Percentiles rank a stretch among this genome's conserved stretches.
Conservation (phyloP, 331 rosid species). For the Quercus tomentella region DNA sequence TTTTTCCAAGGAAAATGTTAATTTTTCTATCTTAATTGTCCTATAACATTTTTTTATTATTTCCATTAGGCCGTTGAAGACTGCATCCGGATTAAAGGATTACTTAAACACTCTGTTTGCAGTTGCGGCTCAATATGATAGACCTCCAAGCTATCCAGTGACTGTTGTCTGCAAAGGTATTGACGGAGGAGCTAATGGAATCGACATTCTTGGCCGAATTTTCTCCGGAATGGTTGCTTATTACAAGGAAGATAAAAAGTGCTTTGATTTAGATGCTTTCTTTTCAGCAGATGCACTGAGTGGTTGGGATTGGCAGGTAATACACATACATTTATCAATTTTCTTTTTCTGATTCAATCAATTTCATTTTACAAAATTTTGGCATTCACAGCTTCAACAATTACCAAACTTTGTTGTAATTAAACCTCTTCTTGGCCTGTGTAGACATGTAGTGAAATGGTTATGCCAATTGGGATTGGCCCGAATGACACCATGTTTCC, state of each 20-base stretch:
- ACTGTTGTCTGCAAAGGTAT: neutral
- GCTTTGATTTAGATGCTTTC: neutral
- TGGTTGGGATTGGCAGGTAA: conserved; percentile 17
- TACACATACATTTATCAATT: neutral
- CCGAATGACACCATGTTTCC: conserved; percentile 26
- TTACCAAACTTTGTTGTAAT: too few species aligned
- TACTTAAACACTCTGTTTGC: neutral
- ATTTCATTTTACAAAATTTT: too few species aligned
- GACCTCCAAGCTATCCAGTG: neutral
- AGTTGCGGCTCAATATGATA: conserved; percentile 6
- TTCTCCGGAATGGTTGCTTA: conserved; percentile 1
- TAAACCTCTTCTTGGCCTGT: neutral
- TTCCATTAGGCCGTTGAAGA: conserved; percentile 2
- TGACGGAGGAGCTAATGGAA: conserved; percentile 3
- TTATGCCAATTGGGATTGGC: conserved; percentile 21
- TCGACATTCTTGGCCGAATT: conserved; percentile 6
- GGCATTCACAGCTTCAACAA: too few species aligned
- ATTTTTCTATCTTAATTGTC: too few species aligned
- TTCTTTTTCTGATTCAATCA: too few species aligned
- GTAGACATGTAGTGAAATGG: conserved; percentile 26
- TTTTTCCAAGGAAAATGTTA: too few species aligned
- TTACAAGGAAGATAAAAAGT: neutral
- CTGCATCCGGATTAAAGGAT: neutral
- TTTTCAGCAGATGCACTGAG: neutral
- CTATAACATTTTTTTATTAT: too few species aligned